Base-by-base conservation (phyloP, 108 stramenopile species). In the Phaeodactylum tricornutum region DNA sequence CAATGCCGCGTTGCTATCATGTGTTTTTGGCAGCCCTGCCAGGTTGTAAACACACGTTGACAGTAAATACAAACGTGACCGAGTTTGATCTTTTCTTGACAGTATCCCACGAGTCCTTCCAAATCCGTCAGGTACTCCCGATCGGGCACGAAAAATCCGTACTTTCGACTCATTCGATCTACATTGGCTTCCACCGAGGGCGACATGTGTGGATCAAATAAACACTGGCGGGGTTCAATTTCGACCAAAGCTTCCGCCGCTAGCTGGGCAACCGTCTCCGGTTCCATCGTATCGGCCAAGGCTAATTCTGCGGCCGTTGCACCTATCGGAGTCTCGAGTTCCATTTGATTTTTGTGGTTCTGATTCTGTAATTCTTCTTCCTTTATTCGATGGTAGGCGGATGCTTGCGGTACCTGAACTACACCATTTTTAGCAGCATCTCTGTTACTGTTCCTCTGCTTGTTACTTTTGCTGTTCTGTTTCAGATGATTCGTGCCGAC, bases 91-190 rank as follows among this genome's bases (percentile, higher is more conserved):
- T 98, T 98, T 66, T 95, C 97, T 35, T 77, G 74, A 55, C 84
- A 76, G 64, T 98, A 98, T 9, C 78, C 79, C 20, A 96, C 11
- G 24, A 96, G 47, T 7, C 93, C 93, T 40, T 70, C 71, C 48
- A 75, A 52, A 59, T 97, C 93, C 14, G 50, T 51, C 52, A 88
- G 45, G 47, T 76, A 95, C 57, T 96, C 96, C 44, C 46, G 43
- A 50, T 96, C 96, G 7, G 97, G 97, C 38, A 98, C 43, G 71
- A 82, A 93, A 60, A 96, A 96, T 20, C 86, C 91, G 64, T 80
- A 84, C 12, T 70, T 65, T 4, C 39, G 28, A 14, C 57, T 46
- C 87, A 96, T 92, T 57, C 81, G 80, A 5, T 55, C 47, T 21
- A 93, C 59, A 51, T 83, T 89, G 15, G 34, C 75, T 5, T 71